A percentile compares a stretch with the other conserved stretches of the same genome.
Conservation (phyloP, 768 basidiomycete species). For the Leccinum incarnatum region DNA sequence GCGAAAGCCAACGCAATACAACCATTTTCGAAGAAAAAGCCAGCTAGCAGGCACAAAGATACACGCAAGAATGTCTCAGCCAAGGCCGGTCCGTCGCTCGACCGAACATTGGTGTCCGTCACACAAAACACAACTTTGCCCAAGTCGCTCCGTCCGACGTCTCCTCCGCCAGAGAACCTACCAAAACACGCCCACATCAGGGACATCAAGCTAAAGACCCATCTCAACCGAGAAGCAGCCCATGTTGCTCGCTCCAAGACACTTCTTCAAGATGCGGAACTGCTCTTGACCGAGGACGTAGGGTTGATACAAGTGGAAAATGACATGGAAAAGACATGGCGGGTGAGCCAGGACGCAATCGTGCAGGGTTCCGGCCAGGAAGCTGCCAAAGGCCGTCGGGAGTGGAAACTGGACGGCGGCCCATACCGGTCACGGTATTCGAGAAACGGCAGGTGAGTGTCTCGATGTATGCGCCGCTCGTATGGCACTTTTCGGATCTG, state of each 20-base stretch:
- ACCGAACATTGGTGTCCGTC: slow-evolving; percentile 59
- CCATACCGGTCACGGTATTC: slow-evolving; percentile 85
- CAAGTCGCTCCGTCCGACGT: slow-evolving; percentile 58
- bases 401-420: slow-evolving; percentile 82
- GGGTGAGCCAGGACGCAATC: slow-evolving; percentile 80
- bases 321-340: slow-evolving; percentile 87
- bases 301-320: slow-evolving; percentile 76
- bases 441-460: slow-evolving; percentile 78
- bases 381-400: slow-evolving; percentile 70
- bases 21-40: slow-evolving; percentile 45
- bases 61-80: slow-evolving; percentile 6
- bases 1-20: slow-evolving; percentile 62
- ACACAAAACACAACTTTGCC: slow-evolving; percentile 59
- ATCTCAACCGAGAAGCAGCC: slow-evolving; percentile 59
- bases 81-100: slow-evolving; percentile 31
- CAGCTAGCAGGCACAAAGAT: slow-evolving; percentile 24
- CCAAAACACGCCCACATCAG: slow-evolving; percentile 59
- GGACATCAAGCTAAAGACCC: slow-evolving; percentile 73
- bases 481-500: neutral
- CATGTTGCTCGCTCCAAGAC: slow-evolving; percentile 61
- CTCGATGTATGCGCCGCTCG: neutral
- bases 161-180: slow-evolving; percentile 45
- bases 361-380: slow-evolving; percentile 62
- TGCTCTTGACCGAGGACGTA: slow-evolving; percentile 64
- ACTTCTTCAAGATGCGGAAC: slow-evolving; percentile 66